Evolutionary conservation across 257 asterid genomes (phyloP).

Genomic region (Asclepias syriaca): DNA sequence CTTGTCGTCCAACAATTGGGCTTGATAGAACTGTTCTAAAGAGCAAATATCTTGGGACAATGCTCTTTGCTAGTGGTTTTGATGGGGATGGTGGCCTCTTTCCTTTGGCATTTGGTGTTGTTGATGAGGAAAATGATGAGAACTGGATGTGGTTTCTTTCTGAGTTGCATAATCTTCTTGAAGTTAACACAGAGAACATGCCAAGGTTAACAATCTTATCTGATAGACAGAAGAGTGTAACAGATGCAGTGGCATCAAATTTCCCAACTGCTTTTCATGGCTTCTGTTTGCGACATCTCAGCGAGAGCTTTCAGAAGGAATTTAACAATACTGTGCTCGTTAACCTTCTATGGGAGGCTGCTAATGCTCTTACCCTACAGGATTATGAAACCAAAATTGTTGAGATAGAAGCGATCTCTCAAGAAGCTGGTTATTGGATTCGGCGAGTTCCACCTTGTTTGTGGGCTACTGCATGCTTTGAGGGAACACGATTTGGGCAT

Average conservation of each 20-base stretch:
- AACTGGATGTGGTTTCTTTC: constrained; percentile 75
- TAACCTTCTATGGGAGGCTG: constrained; percentile 63
- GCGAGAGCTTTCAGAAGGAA: constrained; percentile 55
- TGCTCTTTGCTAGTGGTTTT: constrained; percentile 63
- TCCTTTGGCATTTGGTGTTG: constrained; percentile 72
- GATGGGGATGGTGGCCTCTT: constrained; percentile 66
- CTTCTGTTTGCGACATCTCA: constrained; percentile 61
- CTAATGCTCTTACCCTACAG: constrained; percentile 39
- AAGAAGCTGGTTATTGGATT: constrained; percentile 58
- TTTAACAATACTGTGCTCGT: constrained; percentile 50
- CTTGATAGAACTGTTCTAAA: constrained; percentile 50
- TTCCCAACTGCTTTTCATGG: constrained; percentile 81
- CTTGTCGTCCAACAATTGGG: constrained; percentile 58
- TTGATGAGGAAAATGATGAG: constrained; percentile 60
- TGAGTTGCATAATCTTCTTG: constrained; percentile 55
- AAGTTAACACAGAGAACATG: constrained; percentile 61
- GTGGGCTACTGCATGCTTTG: constrained; percentile 59
- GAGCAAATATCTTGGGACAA: constrained; percentile 57
- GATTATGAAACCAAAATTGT: constrained; percentile 42
- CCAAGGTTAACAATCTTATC: constrained; percentile 66
- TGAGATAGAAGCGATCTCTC: constrained; percentile 49
- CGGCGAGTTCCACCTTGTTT: constrained; percentile 40
- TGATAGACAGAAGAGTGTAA: constrained; percentile 47
- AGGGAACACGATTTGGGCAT: constrained; percentile 55
- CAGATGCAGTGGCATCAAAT: constrained; percentile 54